phyloP scores from a whole-genome alignment of 768 basidiomycete species.

The Leucogyrophana mollusca region DNA sequence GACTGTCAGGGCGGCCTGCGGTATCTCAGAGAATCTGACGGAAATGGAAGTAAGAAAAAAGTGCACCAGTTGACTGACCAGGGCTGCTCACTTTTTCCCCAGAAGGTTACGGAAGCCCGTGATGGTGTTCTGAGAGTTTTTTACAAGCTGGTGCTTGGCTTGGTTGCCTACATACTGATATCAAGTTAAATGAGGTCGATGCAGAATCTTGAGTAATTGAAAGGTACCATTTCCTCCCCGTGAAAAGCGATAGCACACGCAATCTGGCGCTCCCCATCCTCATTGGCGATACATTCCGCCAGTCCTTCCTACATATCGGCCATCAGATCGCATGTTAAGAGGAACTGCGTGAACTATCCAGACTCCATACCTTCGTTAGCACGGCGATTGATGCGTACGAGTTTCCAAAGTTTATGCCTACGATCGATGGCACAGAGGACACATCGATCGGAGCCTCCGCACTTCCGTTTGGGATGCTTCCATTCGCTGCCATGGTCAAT shows the following conservation, averaged over 20 bases:
- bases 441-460: slow-evolving; percentile 40
- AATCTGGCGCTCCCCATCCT: slow-evolving; percentile 98
- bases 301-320: slow-evolving; percentile 66
- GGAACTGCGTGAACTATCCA: background rate
- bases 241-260: slow-evolving; percentile 90
- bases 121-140: slow-evolving; percentile 93
- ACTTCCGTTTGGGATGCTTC: slow-evolving; percentile 48
- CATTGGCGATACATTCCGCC: slow-evolving; percentile 95
- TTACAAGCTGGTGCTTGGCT: slow-evolving; percentile 91
- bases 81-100: slow-evolving; percentile 86
- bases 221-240: slow-evolving; percentile 86
- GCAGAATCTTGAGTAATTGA: background rate
- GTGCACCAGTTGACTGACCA: too few relatives aligned
- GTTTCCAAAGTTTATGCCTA: slow-evolving; percentile 97
- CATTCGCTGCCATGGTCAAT: slow-evolving; percentile 40
- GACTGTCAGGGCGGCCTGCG: slow-evolving; percentile 45
- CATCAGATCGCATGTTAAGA: slow-evolving; percentile 1
- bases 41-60: too few relatives aligned
- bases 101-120: slow-evolving; percentile 92
- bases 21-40: slow-evolving; percentile 74
- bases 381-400: slow-evolving; percentile 94
- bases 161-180: slow-evolving; percentile 93
- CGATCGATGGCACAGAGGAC: slow-evolving; percentile 50
- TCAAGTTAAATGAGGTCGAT: slow-evolving; percentile 6
- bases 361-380: slow-evolving; percentile 75